Evolutionary conservation across 1,139 yeast genomes (phyloP).

Genomic region (Nadsonia starkeyi-henricii): DNA sequence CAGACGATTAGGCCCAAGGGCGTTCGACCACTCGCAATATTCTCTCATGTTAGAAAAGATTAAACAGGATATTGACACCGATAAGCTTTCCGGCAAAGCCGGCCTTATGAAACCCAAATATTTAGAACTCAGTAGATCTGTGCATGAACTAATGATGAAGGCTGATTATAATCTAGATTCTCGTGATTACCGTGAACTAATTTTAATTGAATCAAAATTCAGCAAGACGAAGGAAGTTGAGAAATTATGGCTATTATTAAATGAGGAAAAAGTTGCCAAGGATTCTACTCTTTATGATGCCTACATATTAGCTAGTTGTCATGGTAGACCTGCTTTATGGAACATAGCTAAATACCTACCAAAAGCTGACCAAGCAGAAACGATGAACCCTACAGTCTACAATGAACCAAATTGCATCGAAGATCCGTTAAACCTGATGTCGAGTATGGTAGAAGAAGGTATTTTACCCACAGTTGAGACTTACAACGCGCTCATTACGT

Average conservation of each 20-base stretch:
- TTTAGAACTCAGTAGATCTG: neutral
- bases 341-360: neutral
- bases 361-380: neutral
- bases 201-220: neutral
- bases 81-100: neutral
- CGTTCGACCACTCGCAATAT: neutral
- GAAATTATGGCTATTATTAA: neutral
- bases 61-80: neutral
- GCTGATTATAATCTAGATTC: neutral
- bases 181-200: neutral
- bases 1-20: neutral
- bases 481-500: neutral
- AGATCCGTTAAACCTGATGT: neutral
- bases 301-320: neutral
- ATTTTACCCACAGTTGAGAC: neutral
- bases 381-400: neutral
- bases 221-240: neutral
- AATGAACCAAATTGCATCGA: neutral
- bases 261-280: neutral
- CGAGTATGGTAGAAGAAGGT: neutral
- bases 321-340: neutral
- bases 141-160: neutral
- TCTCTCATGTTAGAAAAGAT: neutral
- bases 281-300: neutral
- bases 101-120: neutral